phyloP scores from a whole-genome alignment of 2,329 filamentous ascomycete genomes.

The Ophiognomonia clavigignenti-juglandacearum region DNA sequence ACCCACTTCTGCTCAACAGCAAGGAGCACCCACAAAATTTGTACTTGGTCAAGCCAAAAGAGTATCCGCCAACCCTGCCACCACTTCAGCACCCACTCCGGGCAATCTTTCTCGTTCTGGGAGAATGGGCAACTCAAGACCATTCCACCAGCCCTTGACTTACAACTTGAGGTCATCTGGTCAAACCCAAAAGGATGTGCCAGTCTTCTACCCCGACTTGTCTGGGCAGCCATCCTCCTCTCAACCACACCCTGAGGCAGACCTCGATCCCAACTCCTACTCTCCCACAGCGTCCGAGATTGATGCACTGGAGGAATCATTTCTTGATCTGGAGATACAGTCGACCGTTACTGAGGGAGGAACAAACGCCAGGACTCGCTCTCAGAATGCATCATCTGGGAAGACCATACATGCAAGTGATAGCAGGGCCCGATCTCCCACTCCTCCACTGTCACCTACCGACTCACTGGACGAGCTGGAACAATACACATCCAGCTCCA shows the following conservation, averaged over 20 bases:
- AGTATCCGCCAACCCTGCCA: too few relatives aligned
- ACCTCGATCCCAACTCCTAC: background rate
- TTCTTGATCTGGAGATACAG: background rate
- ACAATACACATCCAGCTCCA: background rate
- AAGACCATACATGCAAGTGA: background rate
- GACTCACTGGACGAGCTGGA: background rate
- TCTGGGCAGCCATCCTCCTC: background rate
- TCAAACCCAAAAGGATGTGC: background rate
- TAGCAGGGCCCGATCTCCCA: background rate
- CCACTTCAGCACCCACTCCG: too few relatives aligned
- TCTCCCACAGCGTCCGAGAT: conserved; percentile 12
- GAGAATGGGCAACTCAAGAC: too few relatives aligned
- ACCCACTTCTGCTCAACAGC: too few relatives aligned
- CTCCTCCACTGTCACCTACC: background rate
- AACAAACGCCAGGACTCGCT: background rate
- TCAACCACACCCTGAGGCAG: background rate
- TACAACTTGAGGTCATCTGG: too few relatives aligned
- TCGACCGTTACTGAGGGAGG: background rate
- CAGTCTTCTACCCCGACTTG: background rate
- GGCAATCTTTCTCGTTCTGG: too few relatives aligned
- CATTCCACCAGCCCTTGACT: too few relatives aligned
- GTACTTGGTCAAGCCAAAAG: too few relatives aligned
- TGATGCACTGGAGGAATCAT: conserved; percentile 11
- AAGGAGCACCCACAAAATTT: too few relatives aligned
- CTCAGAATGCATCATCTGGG: background rate